Conservation (phyloP, 1,284 basidiomycete species). For the Trichosporon ovoides region DNA sequence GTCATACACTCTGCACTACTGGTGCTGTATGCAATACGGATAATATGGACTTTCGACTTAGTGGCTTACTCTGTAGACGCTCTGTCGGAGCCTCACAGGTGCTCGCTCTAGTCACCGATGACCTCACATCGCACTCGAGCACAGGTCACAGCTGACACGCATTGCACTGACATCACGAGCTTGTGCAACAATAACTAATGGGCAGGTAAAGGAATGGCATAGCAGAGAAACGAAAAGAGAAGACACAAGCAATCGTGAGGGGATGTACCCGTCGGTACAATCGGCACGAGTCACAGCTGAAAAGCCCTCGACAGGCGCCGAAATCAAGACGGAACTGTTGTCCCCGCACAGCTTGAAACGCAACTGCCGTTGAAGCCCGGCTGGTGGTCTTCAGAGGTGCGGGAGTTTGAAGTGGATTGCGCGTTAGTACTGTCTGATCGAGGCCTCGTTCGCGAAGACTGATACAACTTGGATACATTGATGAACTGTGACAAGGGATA, state of each 20-base stretch:
- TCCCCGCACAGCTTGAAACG: constrained; percentile 36
- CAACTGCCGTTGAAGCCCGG: constrained; percentile 26
- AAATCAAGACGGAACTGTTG: constrained; percentile 41
- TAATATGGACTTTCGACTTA: no score
- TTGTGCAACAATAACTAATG: no score
- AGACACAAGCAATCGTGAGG: not conserved
- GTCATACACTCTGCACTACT: no score
- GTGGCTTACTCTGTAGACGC: no score
- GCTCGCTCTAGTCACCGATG: no score
- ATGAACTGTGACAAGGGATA: constrained; percentile 10
- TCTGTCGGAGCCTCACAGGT: no score
- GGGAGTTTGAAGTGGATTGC: constrained; percentile 18
- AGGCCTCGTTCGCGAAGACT: not conserved
- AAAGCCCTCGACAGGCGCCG: constrained; percentile 25
- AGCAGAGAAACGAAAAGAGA: no score
- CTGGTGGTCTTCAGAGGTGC: constrained; percentile 40
- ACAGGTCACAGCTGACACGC: no score
- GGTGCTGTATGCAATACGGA: no score
- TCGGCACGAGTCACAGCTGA: constrained; percentile 29
- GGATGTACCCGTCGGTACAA: constrained; percentile 35
- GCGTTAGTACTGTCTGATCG: not conserved
- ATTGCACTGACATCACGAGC: no score
- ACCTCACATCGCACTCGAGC: no score
- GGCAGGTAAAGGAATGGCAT: no score
- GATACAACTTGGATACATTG: constrained; percentile 13